Conservation (phyloP, 1,284 basidiomycete species). For the Melampsora occidentalis region DNA sequence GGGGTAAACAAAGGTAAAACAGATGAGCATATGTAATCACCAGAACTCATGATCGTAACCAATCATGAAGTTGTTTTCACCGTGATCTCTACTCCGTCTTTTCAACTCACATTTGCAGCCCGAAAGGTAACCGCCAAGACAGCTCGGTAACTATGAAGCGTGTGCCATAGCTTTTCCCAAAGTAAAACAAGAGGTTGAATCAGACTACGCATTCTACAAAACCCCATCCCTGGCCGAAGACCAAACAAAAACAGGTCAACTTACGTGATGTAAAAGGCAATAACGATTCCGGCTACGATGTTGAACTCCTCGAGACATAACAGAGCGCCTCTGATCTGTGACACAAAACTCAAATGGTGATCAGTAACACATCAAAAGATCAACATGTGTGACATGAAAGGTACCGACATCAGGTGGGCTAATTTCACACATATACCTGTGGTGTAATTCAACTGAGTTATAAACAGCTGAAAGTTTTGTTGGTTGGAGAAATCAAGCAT, state of each 20-base stretch:
- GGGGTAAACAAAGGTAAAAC: background rate
- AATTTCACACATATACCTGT: conserved; percentile 43
- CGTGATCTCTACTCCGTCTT: too few species aligned
- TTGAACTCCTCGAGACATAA: conserved; percentile 43
- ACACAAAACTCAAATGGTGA: background rate
- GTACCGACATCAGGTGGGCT: conserved; percentile 25
- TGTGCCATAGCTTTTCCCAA: conserved; percentile 37
- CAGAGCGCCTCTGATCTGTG: conserved; percentile 43
- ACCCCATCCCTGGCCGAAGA: background rate
- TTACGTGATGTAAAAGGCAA: conserved; percentile 46
- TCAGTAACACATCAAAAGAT: background rate
- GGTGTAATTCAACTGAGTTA: background rate
- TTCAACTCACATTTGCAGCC: conserved; percentile 45
- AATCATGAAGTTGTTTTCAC: too few species aligned
- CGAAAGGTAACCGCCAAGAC: conserved; percentile 47
- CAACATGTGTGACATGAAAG: background rate
- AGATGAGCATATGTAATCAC: background rate
- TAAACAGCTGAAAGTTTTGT: background rate
- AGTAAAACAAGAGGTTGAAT: conserved; percentile 2
- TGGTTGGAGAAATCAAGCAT: background rate
- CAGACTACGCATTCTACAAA: background rate
- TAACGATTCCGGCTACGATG: conserved; percentile 47
- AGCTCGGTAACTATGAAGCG: conserved; percentile 43
- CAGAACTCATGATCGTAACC: too few species aligned
- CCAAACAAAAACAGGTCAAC: background rate